A percentile compares a stretch with the other conserved stretches of the same genome.
These are phyloP conservation scores for Penicillium coprophilum DNA, from an alignment of 495 filamentous ascomycete genomes.

Conservation along the genomic window DNA sequence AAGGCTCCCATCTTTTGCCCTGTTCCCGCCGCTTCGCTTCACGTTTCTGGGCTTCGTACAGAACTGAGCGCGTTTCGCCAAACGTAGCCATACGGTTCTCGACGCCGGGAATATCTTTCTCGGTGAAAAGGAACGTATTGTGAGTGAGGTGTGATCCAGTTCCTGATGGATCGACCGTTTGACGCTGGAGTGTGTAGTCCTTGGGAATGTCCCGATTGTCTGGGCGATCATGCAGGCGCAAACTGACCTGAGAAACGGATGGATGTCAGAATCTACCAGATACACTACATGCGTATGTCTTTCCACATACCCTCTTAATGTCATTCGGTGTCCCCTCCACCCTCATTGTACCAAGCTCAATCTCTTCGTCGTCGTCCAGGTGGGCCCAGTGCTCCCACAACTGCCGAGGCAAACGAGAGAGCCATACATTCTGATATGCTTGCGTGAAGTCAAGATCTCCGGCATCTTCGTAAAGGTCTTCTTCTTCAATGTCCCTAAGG, in stretches of 20 bases:
- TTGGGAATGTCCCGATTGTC: conserved; percentile 70
- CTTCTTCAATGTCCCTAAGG: conserved; percentile 62
- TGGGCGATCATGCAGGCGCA: conserved; percentile 53
- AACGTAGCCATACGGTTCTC: conserved; percentile 45
- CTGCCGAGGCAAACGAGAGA: conserved; percentile 73
- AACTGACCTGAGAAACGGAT: conserved; percentile 40
- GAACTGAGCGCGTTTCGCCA: conserved; percentile 45
- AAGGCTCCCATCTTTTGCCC: conserved; percentile 64
- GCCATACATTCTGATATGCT: conserved; percentile 58
- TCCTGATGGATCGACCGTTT: conserved; percentile 43
- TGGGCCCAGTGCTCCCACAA: conserved; percentile 70
- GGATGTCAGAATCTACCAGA: conserved; percentile 1
- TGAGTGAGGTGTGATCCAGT: conserved; percentile 49
- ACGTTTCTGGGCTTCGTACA: conserved; percentile 50
- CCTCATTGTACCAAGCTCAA: conserved; percentile 75
- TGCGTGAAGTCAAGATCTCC: conserved; percentile 78
- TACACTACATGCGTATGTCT: neutral
- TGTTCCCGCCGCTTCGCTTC: conserved; percentile 49
- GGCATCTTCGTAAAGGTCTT: conserved; percentile 83
- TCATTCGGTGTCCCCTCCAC: conserved; percentile 57
- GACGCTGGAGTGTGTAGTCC: conserved; percentile 74
- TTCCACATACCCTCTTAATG: conserved; percentile 47
- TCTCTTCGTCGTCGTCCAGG: conserved; percentile 58
- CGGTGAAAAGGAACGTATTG: conserved; percentile 70
- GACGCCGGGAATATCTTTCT: conserved; percentile 34